Evolutionary conservation across 2,329 filamentous ascomycete species (phyloP).

Genomic region (Apiospora sp.): DNA sequence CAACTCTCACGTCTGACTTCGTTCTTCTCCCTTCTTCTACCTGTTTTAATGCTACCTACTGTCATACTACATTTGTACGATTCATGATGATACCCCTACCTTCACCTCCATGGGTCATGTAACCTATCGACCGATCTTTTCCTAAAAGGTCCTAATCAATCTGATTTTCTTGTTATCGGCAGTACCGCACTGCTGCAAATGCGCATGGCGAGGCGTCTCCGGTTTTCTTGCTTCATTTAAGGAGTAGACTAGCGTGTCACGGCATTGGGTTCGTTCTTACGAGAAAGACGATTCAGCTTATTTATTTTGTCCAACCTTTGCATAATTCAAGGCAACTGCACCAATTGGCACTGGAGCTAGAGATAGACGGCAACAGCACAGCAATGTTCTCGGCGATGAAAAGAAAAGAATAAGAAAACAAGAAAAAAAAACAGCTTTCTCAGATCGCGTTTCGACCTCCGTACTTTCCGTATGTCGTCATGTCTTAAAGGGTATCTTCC

Average conservation of each 20-base stretch:
- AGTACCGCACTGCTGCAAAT: background rate
- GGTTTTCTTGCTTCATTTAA: conserved; percentile 4
- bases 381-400: background rate
- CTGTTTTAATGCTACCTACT: conserved; percentile 27
- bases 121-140: conserved; percentile 14
- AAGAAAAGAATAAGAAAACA: background rate
- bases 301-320: background rate
- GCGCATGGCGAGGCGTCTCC: conserved; percentile 24
- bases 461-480: too few species aligned
- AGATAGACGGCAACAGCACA: conserved; percentile 5
- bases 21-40: conserved; percentile 32
- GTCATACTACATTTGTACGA: conserved; percentile 33
- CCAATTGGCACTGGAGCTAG: background rate
- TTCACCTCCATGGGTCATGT: conserved; percentile 6
- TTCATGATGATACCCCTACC: conserved; percentile 40
- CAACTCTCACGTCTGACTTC: conserved; percentile 29
- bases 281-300: background rate
- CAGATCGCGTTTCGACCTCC: background rate
- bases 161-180: conserved; percentile 1
- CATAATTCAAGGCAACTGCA: background rate
- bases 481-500: background rate
- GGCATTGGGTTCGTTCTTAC: background rate
- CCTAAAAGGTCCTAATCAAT: conserved; percentile 16
- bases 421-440: background rate
- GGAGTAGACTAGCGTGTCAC: background rate